Percentiles rank a stretch among this genome's conserved stretches.
Conservation (phyloP, 306 rosid genomes). For the Begonia peltatifolia region DNA sequence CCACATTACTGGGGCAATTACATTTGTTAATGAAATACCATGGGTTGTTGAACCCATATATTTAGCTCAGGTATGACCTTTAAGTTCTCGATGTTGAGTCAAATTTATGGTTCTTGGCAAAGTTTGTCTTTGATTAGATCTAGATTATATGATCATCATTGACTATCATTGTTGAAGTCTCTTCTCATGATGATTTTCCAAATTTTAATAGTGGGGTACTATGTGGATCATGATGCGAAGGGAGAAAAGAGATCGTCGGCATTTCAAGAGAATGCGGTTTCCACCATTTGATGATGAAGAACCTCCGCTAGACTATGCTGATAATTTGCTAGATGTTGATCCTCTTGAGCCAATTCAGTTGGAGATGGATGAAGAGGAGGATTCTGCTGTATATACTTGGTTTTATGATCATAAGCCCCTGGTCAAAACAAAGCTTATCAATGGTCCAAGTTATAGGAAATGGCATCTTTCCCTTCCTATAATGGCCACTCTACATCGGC, state of each 20-base stretch:
- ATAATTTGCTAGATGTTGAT: conserved; percentile 92
- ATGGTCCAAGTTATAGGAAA: conserved; percentile 94
- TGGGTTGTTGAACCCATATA: conserved; percentile 99
- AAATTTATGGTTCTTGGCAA: too few species aligned
- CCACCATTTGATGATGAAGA: conserved; percentile 99
- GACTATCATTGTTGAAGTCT: too few species aligned
- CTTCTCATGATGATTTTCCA: too few species aligned
- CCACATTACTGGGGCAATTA: conserved; percentile 97
- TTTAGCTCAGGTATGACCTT: conserved; percentile 70
- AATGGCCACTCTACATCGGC: conserved; percentile 97
- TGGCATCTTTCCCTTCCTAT: conserved; percentile 99
- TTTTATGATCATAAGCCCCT: conserved; percentile 97
- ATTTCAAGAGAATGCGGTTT: conserved; percentile 97
- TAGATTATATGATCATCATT: too few species aligned
- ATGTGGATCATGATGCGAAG: conserved; percentile 99
- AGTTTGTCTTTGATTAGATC: too few species aligned
- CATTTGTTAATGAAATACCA: conserved; percentile 92
- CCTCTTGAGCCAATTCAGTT: conserved; percentile 96
- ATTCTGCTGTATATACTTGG: conserved; percentile 95
- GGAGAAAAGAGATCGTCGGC: conserved; percentile 98
- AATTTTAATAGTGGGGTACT: conserved; percentile 64
- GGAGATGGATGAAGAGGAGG: conserved; percentile 96
- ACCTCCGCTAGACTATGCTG: conserved; percentile 96
- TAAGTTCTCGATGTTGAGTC: background rate
- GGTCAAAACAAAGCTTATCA: conserved; percentile 89